Conservation (phyloP, 2,329 filamentous ascomycete species). For the Phoma sp. region DNA sequence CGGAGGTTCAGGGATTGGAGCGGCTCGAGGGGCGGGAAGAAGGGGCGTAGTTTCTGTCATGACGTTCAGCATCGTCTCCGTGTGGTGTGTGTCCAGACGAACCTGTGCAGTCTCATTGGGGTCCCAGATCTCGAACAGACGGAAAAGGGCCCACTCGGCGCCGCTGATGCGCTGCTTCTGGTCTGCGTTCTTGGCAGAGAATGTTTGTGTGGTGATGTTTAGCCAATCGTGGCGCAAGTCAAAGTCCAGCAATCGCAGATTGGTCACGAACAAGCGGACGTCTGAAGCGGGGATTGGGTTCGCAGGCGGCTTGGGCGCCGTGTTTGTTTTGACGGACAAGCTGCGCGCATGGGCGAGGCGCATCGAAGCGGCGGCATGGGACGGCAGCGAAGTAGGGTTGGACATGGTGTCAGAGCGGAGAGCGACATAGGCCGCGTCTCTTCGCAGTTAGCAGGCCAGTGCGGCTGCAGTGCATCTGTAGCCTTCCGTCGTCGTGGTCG, state of each 20-base stretch:
- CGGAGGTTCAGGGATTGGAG: slow-evolving; percentile 91
- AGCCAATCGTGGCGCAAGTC: slow-evolving; percentile 82
- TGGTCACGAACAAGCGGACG: slow-evolving; percentile 73
- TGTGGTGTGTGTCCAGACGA: slow-evolving; percentile 22
- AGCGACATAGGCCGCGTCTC: slow-evolving; percentile 15
- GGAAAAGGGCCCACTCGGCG: slow-evolving; percentile 90
- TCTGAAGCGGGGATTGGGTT: slow-evolving; percentile 38
- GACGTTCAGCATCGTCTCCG: not conserved
- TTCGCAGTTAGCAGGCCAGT: not conserved
- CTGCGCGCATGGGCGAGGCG: slow-evolving; percentile 29
- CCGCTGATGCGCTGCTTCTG: slow-evolving; percentile 83
- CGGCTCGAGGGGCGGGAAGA: slow-evolving; percentile 89
- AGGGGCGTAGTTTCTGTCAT: slow-evolving; percentile 79
- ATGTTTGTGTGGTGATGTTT: slow-evolving; percentile 70
- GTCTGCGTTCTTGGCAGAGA: slow-evolving; percentile 72
- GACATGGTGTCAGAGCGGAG: slow-evolving; percentile 30
- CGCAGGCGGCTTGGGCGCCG: slow-evolving; percentile 22
- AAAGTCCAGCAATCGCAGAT: slow-evolving; percentile 81
- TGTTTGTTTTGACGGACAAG: slow-evolving; percentile 43
- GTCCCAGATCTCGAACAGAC: slow-evolving; percentile 85
- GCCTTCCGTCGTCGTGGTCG: slow-evolving; percentile 4
- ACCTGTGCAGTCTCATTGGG: slow-evolving; percentile 76
- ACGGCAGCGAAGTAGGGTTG: slow-evolving; percentile 33
- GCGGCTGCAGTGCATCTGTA: slow-evolving; percentile 6
- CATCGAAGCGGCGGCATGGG: slow-evolving; percentile 27